Evolutionary conservation across 1,139 yeast genomes (phyloP), one percentile per base, ranked within the genome.

Genomic region (Suhomyces terraborum): DNA sequence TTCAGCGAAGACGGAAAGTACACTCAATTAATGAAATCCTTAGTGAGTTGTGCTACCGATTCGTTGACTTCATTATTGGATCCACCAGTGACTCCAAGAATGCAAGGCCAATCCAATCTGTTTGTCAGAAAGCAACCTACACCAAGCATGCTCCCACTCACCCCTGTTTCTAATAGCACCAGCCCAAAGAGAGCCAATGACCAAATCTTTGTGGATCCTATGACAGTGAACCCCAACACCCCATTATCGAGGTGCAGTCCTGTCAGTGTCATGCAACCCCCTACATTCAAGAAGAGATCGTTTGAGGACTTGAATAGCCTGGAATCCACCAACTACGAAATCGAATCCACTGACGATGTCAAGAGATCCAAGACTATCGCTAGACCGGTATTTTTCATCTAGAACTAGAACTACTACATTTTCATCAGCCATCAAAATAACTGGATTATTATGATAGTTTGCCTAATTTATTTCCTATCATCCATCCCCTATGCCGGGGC

Each of bases 1-100:
- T 71, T 70, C 51, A 58, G 60, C 46, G 70, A 69, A 31, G 58
- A 56, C 29, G 64, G 67, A 40, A 66, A 66, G 48, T 64, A 62
- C 53, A 60, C 66, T 33, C 59, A 60, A 36, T 60, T 69, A 49
- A 71, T 70, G 75, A 64, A 58, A 43, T 54, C 59, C 24, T 54
- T 71, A 50, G 63, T 69, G 30, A 54, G 57, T 20, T 65, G 64
- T 46, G 64, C 70, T 34, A 63, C 62, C 46, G 50, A 48, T 36
- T 45, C 49, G 19, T 50, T 52, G 38, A 27, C 41, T 7, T 38
- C 51, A 20, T 46, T 52, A 38, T 45, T 51, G 51, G 47, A 59
- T 51, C 51, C 54, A 18, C 51, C 54, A 8, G 54, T 50, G 41
- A 54, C 54, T 3, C 59, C 54, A 3, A 43, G 49, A 26, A 35